Evolutionary conservation across 2,329 filamentous ascomycete species (phyloP), one percentile per base, ranked within the genome.

Genomic region (Drechslera avenae): DNA sequence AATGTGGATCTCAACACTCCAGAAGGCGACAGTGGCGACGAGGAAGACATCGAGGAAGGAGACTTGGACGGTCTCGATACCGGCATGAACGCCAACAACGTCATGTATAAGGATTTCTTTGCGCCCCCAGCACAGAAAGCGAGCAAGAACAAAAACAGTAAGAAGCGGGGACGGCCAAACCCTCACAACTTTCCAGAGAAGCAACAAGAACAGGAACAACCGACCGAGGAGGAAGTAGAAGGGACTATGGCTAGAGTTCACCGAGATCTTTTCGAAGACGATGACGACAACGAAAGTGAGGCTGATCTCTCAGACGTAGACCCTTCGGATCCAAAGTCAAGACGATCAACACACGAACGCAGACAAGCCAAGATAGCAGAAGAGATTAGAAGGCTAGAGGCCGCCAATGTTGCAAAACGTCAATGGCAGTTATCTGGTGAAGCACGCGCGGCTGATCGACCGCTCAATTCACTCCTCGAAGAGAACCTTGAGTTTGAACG

Each of bases 401-500:
- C 90, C 3, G 90, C 87, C 21, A 93, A 92, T 46, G 87, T 97
- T 1, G 88, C 90, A 23, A 95, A 96, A 75, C 87, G 91, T 51
- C 86, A 93, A 66, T 99, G 94, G 94, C 89, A 90, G 14, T 78
- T 97, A 44, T 83, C 88, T 8, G 94, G 94, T 67, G 94, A 99
- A 79, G 92, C 92, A 4, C 83, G 86, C 40, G 93, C 90, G 1
- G 81, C 81, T 1, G 90, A 94, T 61, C 84, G 94, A 30, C 94
- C 94, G 0, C 72, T 91, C 46, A 97, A 99, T 77, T 97, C 93
- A 0, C 82, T 99, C 2, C 84, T 99, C 1, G 92, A 97, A 69
- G 86, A 97, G 76, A 91, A 97, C 65, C 83, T 99, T 19, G 93
- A 97, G 60, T 99, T 97, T 69, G 94, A 99, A 76, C 86, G 95